Base-by-base conservation (phyloP, 805 yeast genomes). In the Cyberlindnera bimundalis region DNA sequence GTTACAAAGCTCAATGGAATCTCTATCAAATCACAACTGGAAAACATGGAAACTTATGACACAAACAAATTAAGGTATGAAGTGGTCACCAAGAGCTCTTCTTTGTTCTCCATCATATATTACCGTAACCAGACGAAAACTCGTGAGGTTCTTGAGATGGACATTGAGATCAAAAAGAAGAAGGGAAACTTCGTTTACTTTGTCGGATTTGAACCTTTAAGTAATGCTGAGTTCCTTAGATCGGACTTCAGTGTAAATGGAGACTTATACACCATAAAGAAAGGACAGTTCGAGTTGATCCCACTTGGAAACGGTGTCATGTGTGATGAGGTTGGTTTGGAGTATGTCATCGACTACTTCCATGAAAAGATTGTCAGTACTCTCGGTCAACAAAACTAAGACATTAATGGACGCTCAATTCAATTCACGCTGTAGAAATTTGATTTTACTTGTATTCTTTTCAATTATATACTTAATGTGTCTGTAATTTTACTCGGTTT, bases 61-160 rank as follows among this genome's bases (percentile, higher is more conserved):
- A 8, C 19, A 3, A n/a, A 29, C 11, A 37, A 35, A 25, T 33
- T 37, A 40, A 50, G 45, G 34, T 53, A 6, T 26, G 52, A 55
- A 36, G 47, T 55, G 2, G 37, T 53, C 12, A 43, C 50, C 6
- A 55, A 47, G 18, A 55, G 48, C 28, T 38, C 48, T 6, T 47
- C 51, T 4, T 14, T 37, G 7, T 52, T 55, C 33, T 30, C 42
- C 10, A 35, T 53, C 9, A 12, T 55, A 5, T 55, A 52, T 23
- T 55, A 53, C 41, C 41, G 35, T 7, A 43, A 37, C 9, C 15
- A 31, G 12, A 15, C 18, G 4, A 37, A 25, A 14, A 4, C 34
- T 3, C 36, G 48, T 6, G 31, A 40, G n/a, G 18, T 36, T 1
- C 15, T 49, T 12, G 41, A 46, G 20, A 34, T 54, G 33, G 39